Base-by-base conservation (phyloP, 2,329 filamentous ascomycete species). In the Penicillium sp. region DNA sequence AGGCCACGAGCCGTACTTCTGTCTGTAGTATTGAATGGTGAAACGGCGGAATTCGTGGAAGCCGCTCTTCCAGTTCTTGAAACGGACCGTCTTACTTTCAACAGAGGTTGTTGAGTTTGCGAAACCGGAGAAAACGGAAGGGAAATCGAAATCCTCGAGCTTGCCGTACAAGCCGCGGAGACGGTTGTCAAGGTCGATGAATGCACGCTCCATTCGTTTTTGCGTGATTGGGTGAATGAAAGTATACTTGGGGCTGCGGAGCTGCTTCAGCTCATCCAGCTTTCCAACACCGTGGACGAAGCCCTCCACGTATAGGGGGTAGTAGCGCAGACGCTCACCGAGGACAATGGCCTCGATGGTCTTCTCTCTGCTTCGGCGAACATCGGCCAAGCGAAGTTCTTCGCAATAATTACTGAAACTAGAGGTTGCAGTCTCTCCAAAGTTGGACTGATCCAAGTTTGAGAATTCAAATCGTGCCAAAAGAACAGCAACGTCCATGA, bases 281-380 rank as follows among this genome's bases (percentile, higher is more conserved):
- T 94, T 95, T 47, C 93, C 94, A 9, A 90, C 91, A 0, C 88
- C 91, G 71, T 97, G 94, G 5, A 92, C 86, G 67, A 97, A 97
- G 0, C 91, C 91, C 72, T 97, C 92, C 55, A 90, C 91, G 75
- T 96, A 97, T 2, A 99, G 81, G 7, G 87, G 82, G 65, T 88
- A 84, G 45, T 85, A 96, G 54, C 87, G 87, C 86, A 97, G 90
- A 36, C 85, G 84, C 75, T 99, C 93, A 52, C 90, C 92, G 10
- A 99, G 79, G n/a, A 97, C 83, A 44, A 97, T 82, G 0, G 88
- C 90, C 73, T 97, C 91, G 22, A 97, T 81, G 0, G 90, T 96
- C 80, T 94, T 95, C 68, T 96, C 91, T 24, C 88, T 84, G 69
- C 90, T 96, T 56, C 84, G 78, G 51, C 92, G 83, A 44, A 96